Evolutionary conservation across 345 rosid genomes (phyloP).

Genomic region (Euphorbia tirucalli): DNA sequence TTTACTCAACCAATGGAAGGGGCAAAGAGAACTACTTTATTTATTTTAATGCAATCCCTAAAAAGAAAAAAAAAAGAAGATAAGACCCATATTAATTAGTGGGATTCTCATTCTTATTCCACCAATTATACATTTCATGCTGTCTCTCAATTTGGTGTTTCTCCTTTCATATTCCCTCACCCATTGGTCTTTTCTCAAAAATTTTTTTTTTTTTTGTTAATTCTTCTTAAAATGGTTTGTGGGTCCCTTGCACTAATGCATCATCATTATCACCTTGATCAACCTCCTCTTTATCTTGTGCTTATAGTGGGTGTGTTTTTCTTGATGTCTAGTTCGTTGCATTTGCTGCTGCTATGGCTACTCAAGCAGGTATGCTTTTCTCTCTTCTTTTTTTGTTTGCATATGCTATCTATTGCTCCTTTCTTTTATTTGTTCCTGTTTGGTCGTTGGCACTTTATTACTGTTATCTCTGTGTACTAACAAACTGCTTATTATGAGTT

Average conservation of each 20-base stretch:
- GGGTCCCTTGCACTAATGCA: slow-evolving; percentile 58
- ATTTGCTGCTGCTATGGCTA: slow-evolving; percentile 33
- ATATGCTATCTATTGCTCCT: too few species aligned
- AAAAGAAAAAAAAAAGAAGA: background rate
- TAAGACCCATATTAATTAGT: slow-evolving; percentile 10
- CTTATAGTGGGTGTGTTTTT: slow-evolving; percentile 16
- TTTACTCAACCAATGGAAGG: too few species aligned
- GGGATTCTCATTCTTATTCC: slow-evolving; percentile 22
- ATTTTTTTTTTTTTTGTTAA: too few species aligned
- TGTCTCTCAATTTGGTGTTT: background rate
- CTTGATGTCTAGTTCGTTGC: slow-evolving; percentile 27
- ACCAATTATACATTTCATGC: background rate
- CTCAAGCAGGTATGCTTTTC: slow-evolving; percentile 31
- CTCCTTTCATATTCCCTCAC: slow-evolving; percentile 33
- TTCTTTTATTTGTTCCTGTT: too few species aligned
- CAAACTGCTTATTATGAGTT: background rate
- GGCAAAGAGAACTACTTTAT: too few species aligned
- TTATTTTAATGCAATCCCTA: too few species aligned
- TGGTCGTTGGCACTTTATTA: too few species aligned
- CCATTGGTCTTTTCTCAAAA: slow-evolving; percentile 14
- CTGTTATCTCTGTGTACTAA: too few species aligned
- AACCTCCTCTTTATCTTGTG: slow-evolving; percentile 9
- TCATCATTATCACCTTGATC: slow-evolving; percentile 26
- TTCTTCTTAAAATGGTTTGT: slow-evolving; percentile 35
- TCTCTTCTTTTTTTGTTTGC: slow-evolving; percentile 3